Evolutionary conservation across 1,139 yeast species (phyloP).

Genomic region (Scheffersomyces stambukii): DNA sequence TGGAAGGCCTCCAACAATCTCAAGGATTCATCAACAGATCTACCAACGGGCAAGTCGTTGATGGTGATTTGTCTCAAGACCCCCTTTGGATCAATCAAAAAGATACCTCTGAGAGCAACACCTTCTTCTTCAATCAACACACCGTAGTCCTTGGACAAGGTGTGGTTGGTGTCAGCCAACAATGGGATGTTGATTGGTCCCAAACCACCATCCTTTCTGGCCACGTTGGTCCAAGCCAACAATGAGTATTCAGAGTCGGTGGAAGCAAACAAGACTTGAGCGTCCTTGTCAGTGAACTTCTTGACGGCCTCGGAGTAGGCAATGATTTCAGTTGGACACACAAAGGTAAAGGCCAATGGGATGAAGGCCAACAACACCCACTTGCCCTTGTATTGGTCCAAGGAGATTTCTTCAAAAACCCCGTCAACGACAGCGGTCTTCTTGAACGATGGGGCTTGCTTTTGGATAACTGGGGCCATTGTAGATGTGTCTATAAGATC

Average conservation of each 20-base stretch:
- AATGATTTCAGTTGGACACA: constrained; percentile 98
- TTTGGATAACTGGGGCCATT: constrained; percentile 88
- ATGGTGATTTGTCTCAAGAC: constrained; percentile 90
- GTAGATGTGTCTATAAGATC: constrained; percentile 12
- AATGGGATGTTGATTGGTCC: constrained; percentile 94
- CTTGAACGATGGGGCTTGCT: constrained; percentile 93
- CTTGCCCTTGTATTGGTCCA: constrained; percentile 94
- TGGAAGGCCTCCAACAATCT: constrained; percentile 99
- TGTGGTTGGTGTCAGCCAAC: constrained; percentile 94
- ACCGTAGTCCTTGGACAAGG: constrained; percentile 93
- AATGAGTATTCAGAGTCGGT: constrained; percentile 97
- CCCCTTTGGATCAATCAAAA: constrained; percentile 96
- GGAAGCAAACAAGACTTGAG: constrained; percentile 90
- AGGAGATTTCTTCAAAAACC: constrained; percentile 86
- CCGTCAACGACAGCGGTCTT: constrained; percentile 98
- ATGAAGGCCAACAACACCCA: constrained; percentile 96
- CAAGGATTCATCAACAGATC: constrained; percentile 95
- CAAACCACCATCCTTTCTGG: constrained; percentile 97
- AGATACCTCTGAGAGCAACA: constrained; percentile 95
- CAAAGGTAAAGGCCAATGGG: constrained; percentile 98
- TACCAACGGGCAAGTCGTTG: constrained; percentile 98
- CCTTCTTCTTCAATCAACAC: constrained; percentile 95
- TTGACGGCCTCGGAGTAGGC: constrained; percentile 95
- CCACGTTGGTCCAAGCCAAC: constrained; percentile 96
- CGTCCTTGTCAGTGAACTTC: constrained; percentile 82